Conservation (phyloP, 768 basidiomycete genomes). For the Kockovaella imperatae region DNA sequence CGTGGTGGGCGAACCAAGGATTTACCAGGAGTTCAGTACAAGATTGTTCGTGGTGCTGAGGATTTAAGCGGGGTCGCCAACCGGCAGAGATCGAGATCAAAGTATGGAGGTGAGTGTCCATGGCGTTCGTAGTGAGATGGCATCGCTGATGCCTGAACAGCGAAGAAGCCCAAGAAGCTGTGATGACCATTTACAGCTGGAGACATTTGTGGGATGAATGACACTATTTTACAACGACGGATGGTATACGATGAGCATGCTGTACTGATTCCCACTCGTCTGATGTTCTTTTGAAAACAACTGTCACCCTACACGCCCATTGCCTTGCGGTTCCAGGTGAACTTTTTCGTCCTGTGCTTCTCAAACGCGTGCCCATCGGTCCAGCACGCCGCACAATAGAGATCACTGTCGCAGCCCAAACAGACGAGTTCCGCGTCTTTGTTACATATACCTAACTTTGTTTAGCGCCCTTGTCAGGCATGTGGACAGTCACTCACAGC, state of each 20-base stretch:
- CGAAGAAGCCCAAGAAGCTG: slow-evolving; percentile 70
- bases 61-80: slow-evolving; percentile 88
- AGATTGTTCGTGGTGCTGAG: slow-evolving; percentile 82
- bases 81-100: slow-evolving; percentile 70
- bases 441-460: slow-evolving; percentile 26
- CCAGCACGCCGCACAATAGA: slow-evolving; percentile 34
- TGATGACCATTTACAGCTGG: slow-evolving; percentile 4
- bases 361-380: slow-evolving; percentile 29
- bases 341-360: slow-evolving; percentile 21
- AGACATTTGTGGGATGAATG: background rate
- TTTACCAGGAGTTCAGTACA: slow-evolving; percentile 93
- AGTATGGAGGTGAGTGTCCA: slow-evolving; percentile 70
- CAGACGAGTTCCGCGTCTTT: slow-evolving; percentile 30
- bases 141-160: slow-evolving; percentile 42
- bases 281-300: too few species aligned
- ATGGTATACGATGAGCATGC: background rate
- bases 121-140: background rate
- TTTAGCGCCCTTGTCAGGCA: background rate
- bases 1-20: slow-evolving; percentile 93
- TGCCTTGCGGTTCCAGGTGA: slow-evolving; percentile 10
- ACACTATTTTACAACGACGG: background rate
- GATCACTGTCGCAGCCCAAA: slow-evolving; percentile 30
- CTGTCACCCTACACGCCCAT: background rate
- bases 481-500: slow-evolving; percentile 22
- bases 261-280: too few species aligned